phyloP scores from a whole-genome alignment of 169 alveolate genomes.

The Prorocentrum cordatum region DNA sequence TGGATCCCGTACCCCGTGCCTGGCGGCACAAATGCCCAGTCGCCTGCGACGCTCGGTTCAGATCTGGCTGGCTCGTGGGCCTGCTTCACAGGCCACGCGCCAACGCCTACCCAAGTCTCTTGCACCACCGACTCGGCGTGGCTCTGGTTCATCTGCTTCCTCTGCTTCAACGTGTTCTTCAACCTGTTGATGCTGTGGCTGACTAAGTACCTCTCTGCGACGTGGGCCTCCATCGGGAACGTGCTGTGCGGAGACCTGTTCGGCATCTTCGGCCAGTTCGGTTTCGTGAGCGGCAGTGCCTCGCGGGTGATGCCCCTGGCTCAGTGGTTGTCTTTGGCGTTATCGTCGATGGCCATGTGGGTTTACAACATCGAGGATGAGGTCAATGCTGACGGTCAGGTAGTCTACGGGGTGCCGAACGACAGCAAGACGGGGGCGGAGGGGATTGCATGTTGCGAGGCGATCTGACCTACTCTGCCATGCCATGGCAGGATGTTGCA shows the following conservation, averaged over 20 bases:
- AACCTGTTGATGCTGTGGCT: conserved; percentile 4
- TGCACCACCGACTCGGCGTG: conserved; percentile 13
- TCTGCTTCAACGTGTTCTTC: conserved; percentile 10
- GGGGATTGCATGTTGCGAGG: too few relatives aligned
- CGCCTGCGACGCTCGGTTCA: neutral
- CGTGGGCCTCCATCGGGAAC: conserved; percentile 9
- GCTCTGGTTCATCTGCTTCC: neutral
- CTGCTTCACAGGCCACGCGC: conserved; percentile 4
- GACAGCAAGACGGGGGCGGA: too few relatives aligned
- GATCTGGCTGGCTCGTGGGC: conserved; percentile 17
- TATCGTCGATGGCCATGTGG: neutral
- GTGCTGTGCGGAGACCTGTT: conserved; percentile 1
- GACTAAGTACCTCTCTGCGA: neutral
- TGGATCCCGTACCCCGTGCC: conserved; percentile 26
- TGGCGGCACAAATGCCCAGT: neutral
- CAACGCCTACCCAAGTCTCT: neutral
- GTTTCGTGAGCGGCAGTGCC: neutral
- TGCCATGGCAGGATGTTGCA: too few relatives aligned
- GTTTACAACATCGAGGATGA: conserved; percentile 6
- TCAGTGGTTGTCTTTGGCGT: conserved; percentile 7
- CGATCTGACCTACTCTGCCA: too few relatives aligned
- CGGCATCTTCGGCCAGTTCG: neutral
- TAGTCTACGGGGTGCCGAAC: too few relatives aligned
- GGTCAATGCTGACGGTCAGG: too few relatives aligned
- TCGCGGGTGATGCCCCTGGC: neutral